phyloP scores from a whole-genome alignment of 2,329 filamentous ascomycete species.

The Dryadomyces quercus-mongolicae region DNA sequence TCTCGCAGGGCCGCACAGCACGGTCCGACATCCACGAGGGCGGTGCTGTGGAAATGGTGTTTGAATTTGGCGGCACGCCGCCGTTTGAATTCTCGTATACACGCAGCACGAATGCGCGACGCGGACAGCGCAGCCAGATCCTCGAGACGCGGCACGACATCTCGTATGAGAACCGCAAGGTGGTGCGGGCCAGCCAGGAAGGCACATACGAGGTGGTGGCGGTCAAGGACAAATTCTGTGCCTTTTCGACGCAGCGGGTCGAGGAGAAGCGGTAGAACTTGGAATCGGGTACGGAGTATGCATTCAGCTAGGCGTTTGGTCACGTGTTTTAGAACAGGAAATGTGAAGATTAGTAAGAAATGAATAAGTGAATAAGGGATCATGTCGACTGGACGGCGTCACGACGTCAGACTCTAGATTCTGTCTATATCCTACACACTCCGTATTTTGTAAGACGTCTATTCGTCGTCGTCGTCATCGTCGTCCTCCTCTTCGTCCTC shows the following conservation, averaged over 20 bases:
- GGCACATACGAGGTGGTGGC: conserved; percentile 95
- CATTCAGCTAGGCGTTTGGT: neutral
- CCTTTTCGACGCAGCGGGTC: conserved; percentile 63
- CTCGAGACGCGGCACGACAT: conserved; percentile 85
- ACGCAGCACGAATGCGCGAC: conserved; percentile 69
- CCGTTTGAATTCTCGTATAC: conserved; percentile 98
- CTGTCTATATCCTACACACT: neutral
- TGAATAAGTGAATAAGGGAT: neutral
- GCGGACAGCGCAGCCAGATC: conserved; percentile 65
- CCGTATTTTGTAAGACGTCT: neutral
- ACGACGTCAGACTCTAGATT: too few species aligned
- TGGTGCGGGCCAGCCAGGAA: conserved; percentile 77
- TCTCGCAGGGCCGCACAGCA: conserved; percentile 70
- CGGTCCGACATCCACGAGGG: conserved; percentile 94
- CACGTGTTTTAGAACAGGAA: neutral
- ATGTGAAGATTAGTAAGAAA: neutral
- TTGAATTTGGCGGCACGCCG: conserved; percentile 90
- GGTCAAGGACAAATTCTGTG: conserved; percentile 88
- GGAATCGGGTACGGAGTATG: neutral
- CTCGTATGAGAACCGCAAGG: conserved; percentile 70
- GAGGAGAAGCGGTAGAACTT: conserved; percentile 25
- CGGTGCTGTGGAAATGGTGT: conserved; percentile 82
- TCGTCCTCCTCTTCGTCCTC: conserved; percentile 9
- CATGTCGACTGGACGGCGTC: too few species aligned
- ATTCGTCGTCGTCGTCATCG: neutral